Conservation (phyloP, 345 rosid genomes). For the Heritiera fomes region DNA sequence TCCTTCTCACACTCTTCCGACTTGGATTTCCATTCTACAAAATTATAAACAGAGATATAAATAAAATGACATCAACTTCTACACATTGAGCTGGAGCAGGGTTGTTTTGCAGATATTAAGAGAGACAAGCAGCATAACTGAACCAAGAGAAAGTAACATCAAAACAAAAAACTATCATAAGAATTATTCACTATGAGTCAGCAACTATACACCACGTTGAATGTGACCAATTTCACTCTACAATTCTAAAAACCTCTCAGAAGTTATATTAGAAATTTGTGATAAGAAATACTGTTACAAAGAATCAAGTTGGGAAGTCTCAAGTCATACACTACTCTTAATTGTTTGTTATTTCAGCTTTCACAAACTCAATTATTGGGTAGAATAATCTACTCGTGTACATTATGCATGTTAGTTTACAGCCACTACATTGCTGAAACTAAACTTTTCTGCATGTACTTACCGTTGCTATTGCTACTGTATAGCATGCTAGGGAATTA, state of each 20-base stretch:
- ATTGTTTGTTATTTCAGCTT: not conserved
- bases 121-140: not conserved
- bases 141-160: not conserved
- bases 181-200: not conserved
- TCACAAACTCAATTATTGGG: not conserved
- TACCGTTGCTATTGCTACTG: not conserved
- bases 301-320: not conserved
- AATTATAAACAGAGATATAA: constrained; percentile 25
- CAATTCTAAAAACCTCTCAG: not conserved
- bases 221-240: not conserved
- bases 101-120: constrained; percentile 10
- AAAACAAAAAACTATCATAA: not conserved
- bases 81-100: constrained; percentile 11
- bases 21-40: constrained; percentile 81
- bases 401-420: constrained; percentile 10
- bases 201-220: constrained; percentile 5
- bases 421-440: not conserved
- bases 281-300: not conserved
- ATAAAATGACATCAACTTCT: constrained; percentile 7
- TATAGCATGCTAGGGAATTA: constrained; percentile 10
- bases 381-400: not conserved
- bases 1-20: constrained; percentile 88
- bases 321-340: not conserved
- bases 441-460: not conserved
- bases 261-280: not conserved